Base-by-base conservation (phyloP, 1,139 yeast species). In the Suhomyces guaymorum region DNA sequence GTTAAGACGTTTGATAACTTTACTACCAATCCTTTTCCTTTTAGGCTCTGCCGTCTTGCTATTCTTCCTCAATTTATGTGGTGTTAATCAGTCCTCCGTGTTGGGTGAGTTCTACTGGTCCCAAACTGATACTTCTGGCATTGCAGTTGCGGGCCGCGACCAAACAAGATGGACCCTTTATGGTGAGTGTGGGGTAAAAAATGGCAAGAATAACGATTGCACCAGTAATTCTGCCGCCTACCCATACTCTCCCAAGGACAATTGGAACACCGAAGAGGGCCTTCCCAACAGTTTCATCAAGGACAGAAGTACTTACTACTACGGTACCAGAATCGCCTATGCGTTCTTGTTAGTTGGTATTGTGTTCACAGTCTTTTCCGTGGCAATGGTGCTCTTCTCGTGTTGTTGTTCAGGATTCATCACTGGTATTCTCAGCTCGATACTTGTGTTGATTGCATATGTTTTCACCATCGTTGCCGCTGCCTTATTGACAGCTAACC, bases 131-230 rank as follows among this genome's bases (percentile, higher is more conserved):
- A 82, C 94, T 18, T 58, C 74, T n/a, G 61, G 59, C 12, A 73
- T 82, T 37, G 53, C 71, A 9, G 72, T 73, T 28, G 78, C 82
- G 17, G 54, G 61, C 4, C 59, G 64, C 30, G 47, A 55, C 15
- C 50, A 59, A 21, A 68, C 81, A 4, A 70, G 87, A 57, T 86
- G 95, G 95, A 82, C 88, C n/a, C 67, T 71, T 48, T 86, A 84
- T 60, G 70, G 73, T 33, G 53, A 68, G 42, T 87, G 95, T 63
- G 79, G 71, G 19, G 76, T 63, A 16, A 6, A 15, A 4, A 41
- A 39, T 18, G 66, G 70, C 32, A 64, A 65, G 34, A 59, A 63
- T 43, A 42, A 53, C 35, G 54, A 70, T 41, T 83, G 92, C 61
- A 54, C 76, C 13, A 39, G 52, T 8, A 61, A 60, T 33, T 38